These are phyloP conservation scores for Fusarium zealandicum DNA, from an alignment of 2,329 filamentous ascomycete species.

Conservation along the genomic window DNA sequence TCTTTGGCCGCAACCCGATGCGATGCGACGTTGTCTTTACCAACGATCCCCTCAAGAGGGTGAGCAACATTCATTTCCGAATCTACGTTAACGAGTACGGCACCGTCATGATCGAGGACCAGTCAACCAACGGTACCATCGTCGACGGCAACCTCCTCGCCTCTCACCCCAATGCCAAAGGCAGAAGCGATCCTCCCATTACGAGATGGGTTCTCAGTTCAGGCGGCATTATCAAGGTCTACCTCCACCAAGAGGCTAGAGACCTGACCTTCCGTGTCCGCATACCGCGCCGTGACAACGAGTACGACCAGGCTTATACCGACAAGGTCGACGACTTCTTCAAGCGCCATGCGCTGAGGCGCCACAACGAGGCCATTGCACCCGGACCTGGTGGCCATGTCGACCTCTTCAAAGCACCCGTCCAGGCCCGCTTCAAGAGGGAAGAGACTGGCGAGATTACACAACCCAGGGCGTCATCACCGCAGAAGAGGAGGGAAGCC, in stretches of 20 bases:
- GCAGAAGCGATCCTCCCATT: slow-evolving; percentile 44
- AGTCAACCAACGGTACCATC: slow-evolving; percentile 93
- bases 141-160: slow-evolving; percentile 77
- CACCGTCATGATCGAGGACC: slow-evolving; percentile 89
- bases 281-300: slow-evolving; percentile 77
- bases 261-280: slow-evolving; percentile 86
- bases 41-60: slow-evolving; percentile 71
- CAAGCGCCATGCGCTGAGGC: slow-evolving; percentile 45
- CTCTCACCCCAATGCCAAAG: slow-evolving; percentile 48
- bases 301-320: slow-evolving; percentile 69
- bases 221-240: slow-evolving; percentile 76
- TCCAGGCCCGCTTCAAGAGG: slow-evolving; percentile 29
- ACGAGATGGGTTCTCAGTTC: slow-evolving; percentile 69
- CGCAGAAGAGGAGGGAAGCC: slow-evolving; percentile 40
- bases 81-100: slow-evolving; percentile 90
- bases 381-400: slow-evolving; percentile 57
- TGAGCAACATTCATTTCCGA: slow-evolving; percentile 96
- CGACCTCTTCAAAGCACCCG: slow-evolving; percentile 45
- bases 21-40: slow-evolving; percentile 76
- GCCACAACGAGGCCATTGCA: slow-evolving; percentile 54
- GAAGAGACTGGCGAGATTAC: slow-evolving; percentile 32
- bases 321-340: slow-evolving; percentile 75
- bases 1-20: slow-evolving; percentile 78
- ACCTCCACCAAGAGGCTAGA: slow-evolving; percentile 56
- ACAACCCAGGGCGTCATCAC: slow-evolving; percentile 16